Evolutionary conservation across 352 stramenopile genomes (phyloP).

Genomic region (Pythium plurisporium): DNA sequence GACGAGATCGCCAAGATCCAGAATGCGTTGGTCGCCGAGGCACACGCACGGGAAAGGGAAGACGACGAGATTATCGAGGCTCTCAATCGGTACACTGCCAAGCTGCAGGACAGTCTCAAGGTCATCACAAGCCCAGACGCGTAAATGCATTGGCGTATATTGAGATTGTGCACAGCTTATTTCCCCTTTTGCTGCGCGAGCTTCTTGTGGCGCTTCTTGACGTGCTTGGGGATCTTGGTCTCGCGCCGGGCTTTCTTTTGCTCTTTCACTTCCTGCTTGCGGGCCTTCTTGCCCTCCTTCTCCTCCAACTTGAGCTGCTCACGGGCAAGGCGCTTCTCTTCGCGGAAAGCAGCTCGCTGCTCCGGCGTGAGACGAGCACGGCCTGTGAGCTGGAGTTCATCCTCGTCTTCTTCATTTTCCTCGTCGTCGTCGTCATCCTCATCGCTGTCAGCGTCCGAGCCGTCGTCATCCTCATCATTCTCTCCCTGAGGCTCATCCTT

Average conservation of each 20-base stretch:
- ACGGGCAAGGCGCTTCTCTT: constrained; percentile 69
- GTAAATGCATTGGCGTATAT: constrained; percentile 18
- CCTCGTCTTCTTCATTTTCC: background rate
- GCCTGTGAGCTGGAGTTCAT: constrained; percentile 34
- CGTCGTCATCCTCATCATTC: constrained; percentile 39
- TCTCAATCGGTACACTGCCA: constrained; percentile 91
- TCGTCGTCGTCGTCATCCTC: constrained; percentile 9
- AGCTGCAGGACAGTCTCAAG: constrained; percentile 92
- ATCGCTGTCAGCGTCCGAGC: too few relatives aligned
- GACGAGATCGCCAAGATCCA: constrained; percentile 75
- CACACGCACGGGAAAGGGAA: constrained; percentile 80
- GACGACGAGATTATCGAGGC: constrained; percentile 94
- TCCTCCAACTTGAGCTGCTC: constrained; percentile 50
- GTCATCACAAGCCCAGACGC: constrained; percentile 86
- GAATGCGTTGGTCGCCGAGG: constrained; percentile 65
- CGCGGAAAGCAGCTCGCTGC: constrained; percentile 79
- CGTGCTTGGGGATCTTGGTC: constrained; percentile 98
- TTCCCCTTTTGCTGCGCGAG: constrained; percentile 91
- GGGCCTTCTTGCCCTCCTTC: constrained; percentile 86
- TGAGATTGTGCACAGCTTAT: constrained; percentile 10
- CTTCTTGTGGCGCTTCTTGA: constrained; percentile 98
- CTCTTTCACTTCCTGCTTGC: constrained; percentile 96
- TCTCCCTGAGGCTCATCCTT: constrained; percentile 63
- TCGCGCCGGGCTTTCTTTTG: constrained; percentile 90
- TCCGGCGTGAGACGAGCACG: constrained; percentile 64